Evolutionary conservation across 176 grass and related monocot species (phyloP).

Genomic region (Puya raimondii): DNA sequence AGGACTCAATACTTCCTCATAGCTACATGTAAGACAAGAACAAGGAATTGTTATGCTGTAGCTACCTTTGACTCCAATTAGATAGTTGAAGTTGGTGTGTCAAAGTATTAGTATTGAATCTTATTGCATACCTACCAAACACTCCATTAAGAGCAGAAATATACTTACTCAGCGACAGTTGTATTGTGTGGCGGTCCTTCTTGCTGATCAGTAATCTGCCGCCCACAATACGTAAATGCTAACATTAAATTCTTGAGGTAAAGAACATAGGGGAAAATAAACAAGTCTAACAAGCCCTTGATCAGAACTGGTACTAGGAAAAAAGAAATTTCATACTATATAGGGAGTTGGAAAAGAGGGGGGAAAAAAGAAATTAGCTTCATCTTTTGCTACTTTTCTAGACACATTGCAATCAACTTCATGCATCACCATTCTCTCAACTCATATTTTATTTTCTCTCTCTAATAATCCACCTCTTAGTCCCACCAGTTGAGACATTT

Average conservation of each 20-base stretch:
- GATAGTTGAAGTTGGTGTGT: conserved; percentile 6
- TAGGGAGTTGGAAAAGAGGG: too few relatives aligned
- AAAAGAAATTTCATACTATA: too few relatives aligned
- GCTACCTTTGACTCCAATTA: conserved; percentile 1
- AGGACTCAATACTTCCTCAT: conserved; percentile 50
- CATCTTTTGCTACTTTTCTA: too few relatives aligned
- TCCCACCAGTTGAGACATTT: too few relatives aligned
- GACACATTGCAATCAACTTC: too few relatives aligned
- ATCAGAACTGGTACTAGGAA: too few relatives aligned
- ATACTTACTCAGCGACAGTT: conserved; percentile 56
- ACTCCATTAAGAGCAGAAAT: neutral
- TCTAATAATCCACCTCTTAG: too few relatives aligned
- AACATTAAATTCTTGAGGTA: conserved; percentile 23
- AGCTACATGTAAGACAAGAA: conserved; percentile 29
- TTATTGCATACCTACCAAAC: conserved; percentile 8
- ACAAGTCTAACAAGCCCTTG: neutral
- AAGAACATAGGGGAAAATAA: conserved; percentile 1
- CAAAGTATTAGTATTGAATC: conserved; percentile 1
- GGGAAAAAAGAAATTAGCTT: too few relatives aligned
- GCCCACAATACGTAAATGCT: conserved; percentile 9
- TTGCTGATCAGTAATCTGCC: conserved; percentile 59
- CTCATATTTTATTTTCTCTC: too few relatives aligned
- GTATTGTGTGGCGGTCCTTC: conserved; percentile 71
- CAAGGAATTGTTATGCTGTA: conserved; percentile 6
- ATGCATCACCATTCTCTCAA: too few relatives aligned